Evolutionary conservation across 345 rosid species (phyloP), one percentile per base, ranked within the genome.

Genomic region (Gossypium longicalyx): DNA sequence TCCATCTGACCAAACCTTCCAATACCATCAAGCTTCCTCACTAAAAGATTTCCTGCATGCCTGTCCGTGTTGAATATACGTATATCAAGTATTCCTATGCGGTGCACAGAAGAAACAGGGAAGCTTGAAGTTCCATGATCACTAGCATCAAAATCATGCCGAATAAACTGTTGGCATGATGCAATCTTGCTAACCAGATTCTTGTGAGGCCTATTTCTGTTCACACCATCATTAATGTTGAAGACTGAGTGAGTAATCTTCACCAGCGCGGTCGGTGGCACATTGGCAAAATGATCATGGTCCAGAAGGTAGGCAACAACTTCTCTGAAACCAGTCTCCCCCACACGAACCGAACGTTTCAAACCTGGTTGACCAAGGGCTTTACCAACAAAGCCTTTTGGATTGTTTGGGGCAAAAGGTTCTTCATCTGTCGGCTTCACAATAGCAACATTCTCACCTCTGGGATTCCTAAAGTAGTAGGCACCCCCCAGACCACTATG

Each of bases 351-450:
- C 0, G 99, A 96, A 25, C 93, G 91, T 80, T 96, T 96, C 67
- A 96, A 81, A 13, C 99, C 99, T 0, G 97, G 98, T 58, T 91
- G 97, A 58, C 99, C 99, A 29, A 96, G 92, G 5, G 99, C 93
- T 81, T 96, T 96, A 57, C 99, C 99, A 15, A 93, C 89, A 84
- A 96, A 96, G 62, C 98, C 99, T 80, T 96, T 96, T 0, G 98
- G 99, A 67, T 96, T 96, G 83, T 96, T 96, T 9, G 98, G 99
- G 19, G 99, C 99, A 85, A 93, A 96, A 10, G 99, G 99, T 75
- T 96, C 99, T 83, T 96, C 99, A 75, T 96, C 99, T 0, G 99
- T 93, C 9, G 99, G 99, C 81, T 96, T 96, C 63, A 93, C 97
- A 73, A 96, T 96, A 0, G 97, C 99, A 70, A 96, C 87, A 70